Conservation (phyloP, 352 stramenopile genomes). For the Nothophytophthora sp. region DNA sequence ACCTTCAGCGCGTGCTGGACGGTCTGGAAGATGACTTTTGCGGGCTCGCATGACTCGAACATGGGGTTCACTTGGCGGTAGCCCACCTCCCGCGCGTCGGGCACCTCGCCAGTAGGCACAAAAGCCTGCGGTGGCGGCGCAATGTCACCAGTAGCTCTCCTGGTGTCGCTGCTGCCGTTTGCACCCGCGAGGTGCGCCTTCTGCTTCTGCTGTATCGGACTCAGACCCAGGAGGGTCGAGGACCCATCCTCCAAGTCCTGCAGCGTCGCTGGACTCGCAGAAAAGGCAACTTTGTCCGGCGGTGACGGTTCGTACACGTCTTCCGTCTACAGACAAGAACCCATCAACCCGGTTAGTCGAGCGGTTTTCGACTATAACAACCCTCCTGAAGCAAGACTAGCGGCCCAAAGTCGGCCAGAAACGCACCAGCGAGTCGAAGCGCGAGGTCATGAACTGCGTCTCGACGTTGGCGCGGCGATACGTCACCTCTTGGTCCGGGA, state of each 20-base stretch:
- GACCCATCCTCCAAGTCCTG: slow-evolving; percentile 37
- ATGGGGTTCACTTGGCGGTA: slow-evolving; percentile 73
- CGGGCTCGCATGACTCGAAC: slow-evolving; percentile 66
- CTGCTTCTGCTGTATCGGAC: slow-evolving; percentile 14
- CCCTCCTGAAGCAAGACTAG: not conserved
- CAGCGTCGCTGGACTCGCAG: slow-evolving; percentile 30
- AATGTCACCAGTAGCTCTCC: slow-evolving; percentile 1
- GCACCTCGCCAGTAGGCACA: slow-evolving; percentile 50
- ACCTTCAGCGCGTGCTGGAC: slow-evolving; percentile 47
- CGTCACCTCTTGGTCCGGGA: slow-evolving; percentile 53
- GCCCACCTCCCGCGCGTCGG: slow-evolving; percentile 40
- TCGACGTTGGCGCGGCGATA: slow-evolving; percentile 62
- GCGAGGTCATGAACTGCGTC: slow-evolving; percentile 56
- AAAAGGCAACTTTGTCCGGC: slow-evolving; percentile 36
- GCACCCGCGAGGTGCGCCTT: slow-evolving; percentile 25
- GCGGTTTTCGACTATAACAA: not conserved
- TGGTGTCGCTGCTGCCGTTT: slow-evolving; percentile 11
- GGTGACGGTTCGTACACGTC: slow-evolving; percentile 25
- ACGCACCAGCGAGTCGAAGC: slow-evolving; percentile 59
- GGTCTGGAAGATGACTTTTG: slow-evolving; percentile 46
- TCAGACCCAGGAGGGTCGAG: slow-evolving; percentile 13
- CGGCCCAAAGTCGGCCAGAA: not conserved
- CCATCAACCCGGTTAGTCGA: slow-evolving; percentile 6
- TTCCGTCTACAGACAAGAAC: slow-evolving; percentile 18
- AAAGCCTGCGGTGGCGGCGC: slow-evolving; percentile 20